phyloP scores from a whole-genome alignment of 495 filamentous ascomycete genomes.

The Aspergillus avenaceus region DNA sequence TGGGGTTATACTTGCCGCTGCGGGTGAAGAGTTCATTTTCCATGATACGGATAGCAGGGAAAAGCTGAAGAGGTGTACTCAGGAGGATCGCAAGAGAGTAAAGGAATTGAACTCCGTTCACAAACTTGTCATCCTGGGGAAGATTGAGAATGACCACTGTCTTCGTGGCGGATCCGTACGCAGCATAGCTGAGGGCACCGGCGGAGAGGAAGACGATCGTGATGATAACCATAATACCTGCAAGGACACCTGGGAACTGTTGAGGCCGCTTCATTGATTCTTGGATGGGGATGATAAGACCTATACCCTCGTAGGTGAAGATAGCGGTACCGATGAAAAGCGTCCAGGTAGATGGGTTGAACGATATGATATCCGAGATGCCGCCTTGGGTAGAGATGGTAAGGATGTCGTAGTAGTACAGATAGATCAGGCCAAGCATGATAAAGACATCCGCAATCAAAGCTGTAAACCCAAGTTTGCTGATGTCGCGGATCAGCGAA shows the following conservation, averaged over 20 bases:
- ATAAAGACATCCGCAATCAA: slow-evolving; percentile 93
- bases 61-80: slow-evolving; percentile 91
- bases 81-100: slow-evolving; percentile 93
- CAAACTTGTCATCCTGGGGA: slow-evolving; percentile 91
- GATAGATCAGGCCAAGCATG: slow-evolving; percentile 81
- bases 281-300: slow-evolving; percentile 98
- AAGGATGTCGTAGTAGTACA: slow-evolving; percentile 91
- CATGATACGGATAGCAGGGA: slow-evolving; percentile 84
- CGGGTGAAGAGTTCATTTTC: slow-evolving; percentile 67
- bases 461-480: slow-evolving; percentile 86
- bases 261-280: slow-evolving; percentile 87
- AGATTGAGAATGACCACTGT: slow-evolving; percentile 95
- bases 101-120: slow-evolving; percentile 92
- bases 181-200: slow-evolving; percentile 91
- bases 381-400: slow-evolving; percentile 76
- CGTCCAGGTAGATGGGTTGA: slow-evolving; percentile 88
- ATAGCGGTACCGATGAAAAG: slow-evolving; percentile 98
- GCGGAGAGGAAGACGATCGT: slow-evolving; percentile 85
- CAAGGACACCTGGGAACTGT: slow-evolving; percentile 84
- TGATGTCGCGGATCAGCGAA: slow-evolving; percentile 90
- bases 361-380: slow-evolving; percentile 74
- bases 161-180: slow-evolving; percentile 89
- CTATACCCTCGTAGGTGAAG: slow-evolving; percentile 97
- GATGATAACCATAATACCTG: slow-evolving; percentile 88
- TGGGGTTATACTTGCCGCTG: slow-evolving; percentile 92